These are phyloP conservation scores for Phialemonium atrogriseum DNA, from an alignment of 2,329 filamentous ascomycete genomes.

Conservation along the genomic window DNA sequence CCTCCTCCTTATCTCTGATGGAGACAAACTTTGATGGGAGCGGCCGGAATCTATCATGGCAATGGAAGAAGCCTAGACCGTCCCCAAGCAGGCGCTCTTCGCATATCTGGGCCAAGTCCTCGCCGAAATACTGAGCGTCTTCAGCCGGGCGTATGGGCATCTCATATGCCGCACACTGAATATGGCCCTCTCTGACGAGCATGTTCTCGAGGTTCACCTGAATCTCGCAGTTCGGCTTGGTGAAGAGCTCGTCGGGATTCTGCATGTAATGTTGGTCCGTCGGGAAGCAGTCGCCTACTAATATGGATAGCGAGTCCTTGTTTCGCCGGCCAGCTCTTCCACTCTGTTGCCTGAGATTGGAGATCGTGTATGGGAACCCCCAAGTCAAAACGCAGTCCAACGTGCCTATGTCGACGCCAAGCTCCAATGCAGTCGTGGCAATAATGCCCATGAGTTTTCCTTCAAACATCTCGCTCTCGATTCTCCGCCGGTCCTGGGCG, in stretches of 20 bases:
- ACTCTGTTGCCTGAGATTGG: conserved; percentile 90
- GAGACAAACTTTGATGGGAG: conserved; percentile 74
- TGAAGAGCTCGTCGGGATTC: conserved; percentile 90
- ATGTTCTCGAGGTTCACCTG: conserved; percentile 90
- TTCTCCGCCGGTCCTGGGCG: conserved; percentile 75
- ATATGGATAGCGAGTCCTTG: conserved; percentile 82
- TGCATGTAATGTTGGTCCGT: conserved; percentile 97
- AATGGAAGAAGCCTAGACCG: conserved; percentile 77
- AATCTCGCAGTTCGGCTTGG: conserved; percentile 78
- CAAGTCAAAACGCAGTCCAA: conserved; percentile 90
- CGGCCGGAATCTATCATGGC: conserved; percentile 79
- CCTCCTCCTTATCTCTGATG: conserved; percentile 80
- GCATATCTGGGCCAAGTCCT: conserved; percentile 62
- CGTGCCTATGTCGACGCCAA: conserved; percentile 91
- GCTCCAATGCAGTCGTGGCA: conserved; percentile 83
- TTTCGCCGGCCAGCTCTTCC: conserved; percentile 87
- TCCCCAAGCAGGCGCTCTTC: conserved; percentile 67
- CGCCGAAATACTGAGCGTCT: conserved; percentile 73
- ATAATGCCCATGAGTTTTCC: conserved; percentile 89
- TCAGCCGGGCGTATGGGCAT: conserved; percentile 79
- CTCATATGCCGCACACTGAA: conserved; percentile 92
- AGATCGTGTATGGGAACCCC: conserved; percentile 92
- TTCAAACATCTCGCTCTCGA: conserved; percentile 95
- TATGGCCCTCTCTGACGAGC: conserved; percentile 83
- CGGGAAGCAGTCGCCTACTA: conserved; percentile 82